A percentile compares a stretch with the other conserved stretches of the same genome.
Evolutionary conservation across 495 filamentous ascomycete genomes (phyloP).

Genomic region (Penicillium odoratum): DNA sequence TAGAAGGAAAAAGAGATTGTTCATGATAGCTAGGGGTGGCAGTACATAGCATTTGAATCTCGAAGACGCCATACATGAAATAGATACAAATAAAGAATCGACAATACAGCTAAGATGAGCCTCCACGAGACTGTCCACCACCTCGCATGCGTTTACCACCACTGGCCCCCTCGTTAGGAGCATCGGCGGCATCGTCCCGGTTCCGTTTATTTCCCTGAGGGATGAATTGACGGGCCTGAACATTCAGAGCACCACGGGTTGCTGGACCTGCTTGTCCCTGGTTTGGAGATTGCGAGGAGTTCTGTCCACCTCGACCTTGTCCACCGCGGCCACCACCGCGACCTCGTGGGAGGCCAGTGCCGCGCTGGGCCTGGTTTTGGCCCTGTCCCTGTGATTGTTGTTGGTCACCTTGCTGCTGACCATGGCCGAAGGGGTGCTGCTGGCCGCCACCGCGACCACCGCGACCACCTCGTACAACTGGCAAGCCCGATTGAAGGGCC

Average conservation of each 20-base stretch:
- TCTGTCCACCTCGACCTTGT: constrained; percentile 48
- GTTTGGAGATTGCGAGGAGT: constrained; percentile 27
- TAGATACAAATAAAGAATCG: constrained; percentile 9
- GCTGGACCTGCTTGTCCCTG: constrained; percentile 36
- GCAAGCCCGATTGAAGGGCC: constrained; percentile 51
- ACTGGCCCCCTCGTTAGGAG: constrained; percentile 35
- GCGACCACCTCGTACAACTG: constrained; percentile 43
- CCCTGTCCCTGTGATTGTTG: constrained; percentile 24
- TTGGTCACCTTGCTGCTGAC: constrained; percentile 25
- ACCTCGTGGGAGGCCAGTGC: constrained; percentile 46
- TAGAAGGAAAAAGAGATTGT: not conserved
- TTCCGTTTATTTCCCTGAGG: constrained; percentile 65
- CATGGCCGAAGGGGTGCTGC: constrained; percentile 34
- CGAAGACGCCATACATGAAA: not conserved
- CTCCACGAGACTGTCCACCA: constrained; percentile 29
- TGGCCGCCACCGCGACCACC: constrained; percentile 33
- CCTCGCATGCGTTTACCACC: constrained; percentile 56
- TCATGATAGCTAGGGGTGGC: not conserved
- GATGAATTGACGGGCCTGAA: constrained; percentile 59
- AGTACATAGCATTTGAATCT: not conserved
- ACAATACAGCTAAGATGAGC: constrained; percentile 14
- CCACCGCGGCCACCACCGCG: constrained; percentile 44
- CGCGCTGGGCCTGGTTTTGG: constrained; percentile 30
- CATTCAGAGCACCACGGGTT: constrained; percentile 47
- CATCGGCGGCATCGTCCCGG: constrained; percentile 60